These are phyloP conservation scores for Manihot esculenta DNA, from an alignment of 441 rosid species.

Conservation along the genomic window DNA sequence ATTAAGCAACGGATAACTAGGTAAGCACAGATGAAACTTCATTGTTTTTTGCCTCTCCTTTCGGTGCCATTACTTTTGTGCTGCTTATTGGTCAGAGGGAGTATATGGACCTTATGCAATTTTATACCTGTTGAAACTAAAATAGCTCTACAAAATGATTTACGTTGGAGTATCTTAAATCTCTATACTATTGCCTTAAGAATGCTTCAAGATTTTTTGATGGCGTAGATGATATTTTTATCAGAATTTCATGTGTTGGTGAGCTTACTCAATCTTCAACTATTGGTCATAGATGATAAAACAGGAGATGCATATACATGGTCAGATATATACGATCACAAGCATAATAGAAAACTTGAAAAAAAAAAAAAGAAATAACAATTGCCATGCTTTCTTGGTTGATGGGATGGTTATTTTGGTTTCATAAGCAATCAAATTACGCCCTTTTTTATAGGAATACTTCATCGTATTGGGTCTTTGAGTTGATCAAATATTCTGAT, in stretches of 20 bases:
- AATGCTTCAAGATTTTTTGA: not conserved
- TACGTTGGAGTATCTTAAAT: not conserved
- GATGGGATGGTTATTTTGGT: not conserved
- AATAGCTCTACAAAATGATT: not conserved
- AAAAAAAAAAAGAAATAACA: too few species aligned
- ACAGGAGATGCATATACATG: not conserved
- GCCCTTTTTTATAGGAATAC: not conserved
- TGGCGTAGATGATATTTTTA: too few species aligned
- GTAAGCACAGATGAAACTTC: constrained; percentile 29
- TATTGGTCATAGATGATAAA: not conserved
- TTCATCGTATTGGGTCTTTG: not conserved
- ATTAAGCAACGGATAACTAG: constrained; percentile 54
- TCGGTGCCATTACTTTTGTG: not conserved
- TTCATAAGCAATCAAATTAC: not conserved
- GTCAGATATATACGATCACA: not conserved
- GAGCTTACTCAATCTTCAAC: too few species aligned
- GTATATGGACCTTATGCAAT: not conserved
- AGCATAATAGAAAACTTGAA: not conserved
- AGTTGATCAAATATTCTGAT: not conserved
- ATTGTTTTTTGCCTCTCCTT: not conserved
- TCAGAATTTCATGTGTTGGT: too few species aligned
- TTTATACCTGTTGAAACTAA: not conserved
- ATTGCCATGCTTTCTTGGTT: not conserved
- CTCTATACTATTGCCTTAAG: not conserved
- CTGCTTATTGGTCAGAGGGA: not conserved